Percentiles rank a stretch among this genome's conserved stretches.
phyloP scores from a whole-genome alignment of 768 basidiomycete genomes.

The Phylloporus sp. region DNA sequence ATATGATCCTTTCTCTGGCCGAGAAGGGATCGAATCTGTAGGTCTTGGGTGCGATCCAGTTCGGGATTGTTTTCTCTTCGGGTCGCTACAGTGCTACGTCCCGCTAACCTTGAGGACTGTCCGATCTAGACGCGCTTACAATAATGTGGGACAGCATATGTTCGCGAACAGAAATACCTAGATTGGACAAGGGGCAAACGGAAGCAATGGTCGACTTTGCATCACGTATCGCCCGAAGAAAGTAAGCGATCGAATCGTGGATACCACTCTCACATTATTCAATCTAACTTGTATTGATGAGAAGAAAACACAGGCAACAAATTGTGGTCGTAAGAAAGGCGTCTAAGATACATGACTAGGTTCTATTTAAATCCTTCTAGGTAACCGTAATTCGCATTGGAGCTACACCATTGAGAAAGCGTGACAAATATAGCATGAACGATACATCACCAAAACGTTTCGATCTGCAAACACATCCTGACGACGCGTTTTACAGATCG shows the following conservation, averaged over 20 bases:
- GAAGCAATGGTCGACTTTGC: neutral
- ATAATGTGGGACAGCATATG: neutral
- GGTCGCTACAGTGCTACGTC: neutral
- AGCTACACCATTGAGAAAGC: slow-evolving; percentile 15
- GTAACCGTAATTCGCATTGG: slow-evolving; percentile 1
- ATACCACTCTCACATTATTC: neutral
- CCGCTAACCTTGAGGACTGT: neutral
- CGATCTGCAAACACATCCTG: slow-evolving; percentile 18
- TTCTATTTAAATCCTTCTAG: slow-evolving; percentile 18
- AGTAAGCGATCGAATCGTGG: neutral
- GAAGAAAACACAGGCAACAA: slow-evolving; percentile 2
- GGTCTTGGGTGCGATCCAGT: neutral
- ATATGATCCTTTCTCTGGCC: neutral
- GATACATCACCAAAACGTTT: slow-evolving; percentile 21
- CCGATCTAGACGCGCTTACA: neutral
- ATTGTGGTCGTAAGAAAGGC: slow-evolving; percentile 4
- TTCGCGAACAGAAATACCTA: neutral
- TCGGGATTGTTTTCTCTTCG: neutral
- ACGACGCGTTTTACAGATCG: slow-evolving; percentile 7
- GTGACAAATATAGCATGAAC: slow-evolving; percentile 11
- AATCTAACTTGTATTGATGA: slow-evolving; percentile 3
- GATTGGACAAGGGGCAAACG: neutral
- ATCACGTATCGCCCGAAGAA: slow-evolving; percentile 6
- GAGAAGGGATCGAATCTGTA: neutral
- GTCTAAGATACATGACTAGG: slow-evolving; percentile 20